These are phyloP conservation scores for Pueraria montana DNA, from an alignment of 306 rosid genomes.

Conservation along the genomic window DNA sequence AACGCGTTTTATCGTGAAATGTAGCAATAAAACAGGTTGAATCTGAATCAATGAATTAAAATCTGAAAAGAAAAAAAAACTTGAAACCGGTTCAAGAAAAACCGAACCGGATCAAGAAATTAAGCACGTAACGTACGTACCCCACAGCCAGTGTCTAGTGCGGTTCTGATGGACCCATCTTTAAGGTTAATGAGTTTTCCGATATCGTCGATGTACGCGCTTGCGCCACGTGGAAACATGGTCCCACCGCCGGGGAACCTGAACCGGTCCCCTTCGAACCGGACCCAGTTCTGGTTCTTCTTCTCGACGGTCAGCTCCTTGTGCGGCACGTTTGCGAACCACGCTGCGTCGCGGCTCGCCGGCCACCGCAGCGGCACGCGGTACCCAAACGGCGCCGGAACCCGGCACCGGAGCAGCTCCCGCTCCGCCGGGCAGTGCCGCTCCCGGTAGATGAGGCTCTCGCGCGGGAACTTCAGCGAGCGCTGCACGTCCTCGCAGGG, in stretches of 20 bases:
- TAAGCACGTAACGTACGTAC: constrained; percentile 44
- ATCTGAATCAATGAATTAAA: background rate
- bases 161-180: constrained; percentile 88
- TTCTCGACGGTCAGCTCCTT: constrained; percentile 87
- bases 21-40: no score
- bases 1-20: no score
- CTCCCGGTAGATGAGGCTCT: constrained; percentile 69
- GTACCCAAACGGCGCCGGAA: constrained; percentile 82
- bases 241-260: constrained; percentile 97
- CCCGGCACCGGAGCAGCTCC: constrained; percentile 69
- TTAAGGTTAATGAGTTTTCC: constrained; percentile 72
- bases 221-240: constrained; percentile 92
- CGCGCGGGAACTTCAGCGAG: constrained; percentile 72
- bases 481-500: constrained; percentile 86
- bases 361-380: constrained; percentile 87
- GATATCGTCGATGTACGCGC: constrained; percentile 80
- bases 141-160: constrained; percentile 98
- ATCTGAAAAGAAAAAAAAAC: background rate
- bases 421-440: constrained; percentile 76
- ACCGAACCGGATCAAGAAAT: constrained; percentile 4
- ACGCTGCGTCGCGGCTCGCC: constrained; percentile 76
- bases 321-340: constrained; percentile 94
- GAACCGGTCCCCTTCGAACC: constrained; percentile 71
- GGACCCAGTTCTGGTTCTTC: constrained; percentile 96
- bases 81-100: background rate